Percentiles rank a stretch among this genome's conserved stretches.
Conservation (phyloP, 192 early-diverging fungal species). For the Rhizoclosmatium globosum region DNA sequence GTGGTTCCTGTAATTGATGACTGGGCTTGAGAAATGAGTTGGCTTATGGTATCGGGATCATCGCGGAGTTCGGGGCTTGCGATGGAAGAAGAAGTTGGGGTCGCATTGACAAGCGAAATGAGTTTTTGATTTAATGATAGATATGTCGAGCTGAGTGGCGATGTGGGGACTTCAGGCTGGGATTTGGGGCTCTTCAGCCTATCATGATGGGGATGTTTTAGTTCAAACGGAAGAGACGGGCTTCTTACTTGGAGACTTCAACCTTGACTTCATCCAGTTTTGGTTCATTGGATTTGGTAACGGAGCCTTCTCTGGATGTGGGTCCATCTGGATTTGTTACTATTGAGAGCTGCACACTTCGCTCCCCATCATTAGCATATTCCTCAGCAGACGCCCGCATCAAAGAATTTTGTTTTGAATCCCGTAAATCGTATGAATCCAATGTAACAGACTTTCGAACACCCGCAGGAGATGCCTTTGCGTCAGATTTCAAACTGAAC, state of each 20-base stretch:
- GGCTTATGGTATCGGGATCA: neutral
- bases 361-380: neutral
- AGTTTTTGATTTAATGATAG: slow-evolving; percentile 34
- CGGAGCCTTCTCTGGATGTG: slow-evolving; percentile 1
- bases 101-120: slow-evolving; percentile 3
- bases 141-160: slow-evolving; percentile 29
- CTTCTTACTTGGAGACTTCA: neutral
- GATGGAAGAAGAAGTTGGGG: neutral
- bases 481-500: neutral
- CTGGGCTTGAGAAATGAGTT: neutral
- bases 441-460: slow-evolving; percentile 7
- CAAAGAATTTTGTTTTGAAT: neutral
- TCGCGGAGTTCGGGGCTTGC: neutral
- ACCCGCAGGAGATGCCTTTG: neutral
- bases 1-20: slow-evolving; percentile 15
- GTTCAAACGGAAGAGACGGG: neutral
- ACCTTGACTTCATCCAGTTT: neutral
- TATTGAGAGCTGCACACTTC: neutral
- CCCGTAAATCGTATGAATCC: slow-evolving; percentile 5
- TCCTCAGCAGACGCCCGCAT: neutral
- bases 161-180: slow-evolving; percentile 37
- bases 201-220: too few species aligned
- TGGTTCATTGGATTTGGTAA: neutral
- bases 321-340: neutral
- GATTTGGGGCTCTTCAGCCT: too few species aligned